These are phyloP conservation scores for Suhomyces sp. DNA, from an alignment of 805 yeast species.

Conservation along the genomic window DNA sequence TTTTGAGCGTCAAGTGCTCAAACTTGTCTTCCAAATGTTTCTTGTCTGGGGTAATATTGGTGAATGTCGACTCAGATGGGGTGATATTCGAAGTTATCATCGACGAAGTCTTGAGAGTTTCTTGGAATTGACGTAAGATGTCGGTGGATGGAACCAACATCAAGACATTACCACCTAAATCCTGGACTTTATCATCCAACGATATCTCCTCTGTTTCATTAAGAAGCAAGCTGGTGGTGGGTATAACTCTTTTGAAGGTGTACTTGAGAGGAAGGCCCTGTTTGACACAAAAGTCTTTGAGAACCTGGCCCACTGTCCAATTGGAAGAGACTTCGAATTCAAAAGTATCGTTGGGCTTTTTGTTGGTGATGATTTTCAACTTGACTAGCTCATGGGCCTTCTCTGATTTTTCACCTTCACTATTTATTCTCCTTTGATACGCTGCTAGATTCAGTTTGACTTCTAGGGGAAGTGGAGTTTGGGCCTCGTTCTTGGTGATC, in stretches of 20 bases:
- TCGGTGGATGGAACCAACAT: not conserved
- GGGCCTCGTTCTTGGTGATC: slow-evolving; percentile 43
- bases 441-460: slow-evolving; percentile 15
- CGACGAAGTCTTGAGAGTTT: not conserved
- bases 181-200: not conserved
- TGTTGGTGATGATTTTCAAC: not conserved
- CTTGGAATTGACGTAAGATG: not conserved
- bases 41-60: slow-evolving; percentile 23
- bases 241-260: slow-evolving; percentile 18
- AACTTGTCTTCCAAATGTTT: slow-evolving; percentile 18
- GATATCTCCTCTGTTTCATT: not conserved
- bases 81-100: slow-evolving; percentile 18
- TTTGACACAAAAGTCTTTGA: slow-evolving; percentile 27
- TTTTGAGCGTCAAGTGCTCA: slow-evolving; percentile 5
- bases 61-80: slow-evolving; percentile 23
- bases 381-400: not conserved
- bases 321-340: slow-evolving; percentile 3
- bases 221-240: not conserved
- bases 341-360: not conserved
- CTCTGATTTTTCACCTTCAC: not conserved
- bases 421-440: not conserved
- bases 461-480: slow-evolving; percentile 55
- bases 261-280: slow-evolving; percentile 25
- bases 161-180: not conserved
- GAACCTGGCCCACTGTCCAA: slow-evolving; percentile 21